Conservation (phyloP, 768 basidiomycete genomes). For the Podaxis sp. region DNA sequence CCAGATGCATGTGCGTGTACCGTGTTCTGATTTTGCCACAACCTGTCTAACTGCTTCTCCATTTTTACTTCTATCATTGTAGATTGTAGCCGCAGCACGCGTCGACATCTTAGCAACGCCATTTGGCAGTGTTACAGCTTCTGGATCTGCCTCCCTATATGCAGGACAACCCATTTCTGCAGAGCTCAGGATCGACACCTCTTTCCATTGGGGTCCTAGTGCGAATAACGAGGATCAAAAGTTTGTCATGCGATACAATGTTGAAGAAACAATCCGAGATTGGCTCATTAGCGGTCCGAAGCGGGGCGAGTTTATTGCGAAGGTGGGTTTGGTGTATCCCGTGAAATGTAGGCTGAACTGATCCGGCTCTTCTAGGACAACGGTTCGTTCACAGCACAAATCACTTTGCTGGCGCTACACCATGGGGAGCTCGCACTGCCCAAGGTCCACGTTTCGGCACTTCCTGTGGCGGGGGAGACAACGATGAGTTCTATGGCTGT, state of each 20-base stretch:
- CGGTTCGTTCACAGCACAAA: conserved; percentile 48
- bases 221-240: conserved; percentile 32
- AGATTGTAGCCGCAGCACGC: conserved; percentile 66
- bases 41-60: conserved; percentile 11
- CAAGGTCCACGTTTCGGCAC: conserved; percentile 58
- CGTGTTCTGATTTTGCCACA: background rate
- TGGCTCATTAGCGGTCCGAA: conserved; percentile 92
- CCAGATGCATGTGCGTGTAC: conserved; percentile 62
- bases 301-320: conserved; percentile 75
- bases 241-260: conserved; percentile 71
- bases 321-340: conserved; percentile 38
- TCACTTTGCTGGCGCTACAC: conserved; percentile 84
- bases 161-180: conserved; percentile 87
- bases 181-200: conserved; percentile 60
- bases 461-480: conserved; percentile 46
- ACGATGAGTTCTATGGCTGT: conserved; percentile 56
- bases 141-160: conserved; percentile 46
- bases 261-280: conserved; percentile 75
- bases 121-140: conserved; percentile 27
- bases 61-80: conserved; percentile 8
- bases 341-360: conserved; percentile 7
- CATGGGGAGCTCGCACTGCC: conserved; percentile 80
- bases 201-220: conserved; percentile 71
- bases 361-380: conserved; percentile 48
- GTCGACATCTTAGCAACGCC: conserved; percentile 45